Base-by-base conservation (phyloP, 75 land plant species). In the Pinus tabuliformis region DNA sequence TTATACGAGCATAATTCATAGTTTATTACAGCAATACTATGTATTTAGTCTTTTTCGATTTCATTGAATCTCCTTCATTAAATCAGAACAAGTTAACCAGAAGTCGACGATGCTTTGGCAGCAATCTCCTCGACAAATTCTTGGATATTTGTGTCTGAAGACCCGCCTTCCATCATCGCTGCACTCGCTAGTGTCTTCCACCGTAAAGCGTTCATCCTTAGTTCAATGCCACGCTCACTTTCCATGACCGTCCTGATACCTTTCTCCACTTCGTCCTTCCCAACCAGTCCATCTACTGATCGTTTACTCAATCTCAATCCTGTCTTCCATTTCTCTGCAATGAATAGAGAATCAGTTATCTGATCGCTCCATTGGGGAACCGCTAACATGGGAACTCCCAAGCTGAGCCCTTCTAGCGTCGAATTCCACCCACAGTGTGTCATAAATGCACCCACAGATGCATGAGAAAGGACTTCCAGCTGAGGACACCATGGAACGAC, bases 351-450 rank as follows among this genome's bases (percentile, higher is more conserved):
- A 59, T 86, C 75, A 8, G 82, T 74, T 1, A 72, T 45, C 70
- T 81, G 83, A 56, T 81, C 83, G 5, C 49, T 63, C 79, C 79
- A 76, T 54, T 61, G 70, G 7, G 79, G 60, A 15, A 17, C 52
- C 0, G 70, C 68, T 16, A 81, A 28, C 71, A 77, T 22, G 26
- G 83, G 83, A n/a, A 77, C 74, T 0, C 83, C 83, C 3, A 74
- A 73, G 4, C 73, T 56, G 2, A 81, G 24, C 4, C 66, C 60
- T 57, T 81, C 83, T 49, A 72, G 11, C 9, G 64, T 56, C 1
- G 83, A 81, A 72, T 77, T 81, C 83, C 83, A 81, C 4, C 79
- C 79, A 14, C 83, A 81, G 54, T 81, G 83, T 6, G 70, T 77
- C 9, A 81, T 6, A 58, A 77, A 81, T 28, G 64, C 64, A 15